These are phyloP conservation scores for Cornus controversa DNA, from an alignment of 148 eudicot species.

Conservation along the genomic window DNA sequence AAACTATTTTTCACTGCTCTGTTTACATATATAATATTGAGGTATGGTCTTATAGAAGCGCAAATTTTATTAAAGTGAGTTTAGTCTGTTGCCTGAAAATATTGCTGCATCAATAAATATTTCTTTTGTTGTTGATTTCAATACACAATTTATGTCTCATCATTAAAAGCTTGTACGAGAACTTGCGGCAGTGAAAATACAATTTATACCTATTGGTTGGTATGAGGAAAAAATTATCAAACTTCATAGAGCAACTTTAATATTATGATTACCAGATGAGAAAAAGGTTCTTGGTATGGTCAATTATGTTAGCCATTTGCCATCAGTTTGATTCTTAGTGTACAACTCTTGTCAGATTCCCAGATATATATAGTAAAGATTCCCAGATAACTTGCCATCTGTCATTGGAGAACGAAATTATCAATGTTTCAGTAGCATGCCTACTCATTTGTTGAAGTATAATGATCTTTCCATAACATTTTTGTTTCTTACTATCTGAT, in stretches of 20 bases:
- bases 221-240: not conserved
- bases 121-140: constrained; percentile 3
- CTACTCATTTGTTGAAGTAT: not conserved
- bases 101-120: not conserved
- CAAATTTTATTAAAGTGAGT: not conserved
- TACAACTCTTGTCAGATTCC: too few relatives aligned
- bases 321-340: not conserved
- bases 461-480: not conserved
- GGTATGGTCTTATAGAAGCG: constrained; percentile 40
- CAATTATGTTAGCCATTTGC: not conserved
- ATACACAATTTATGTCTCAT: not conserved
- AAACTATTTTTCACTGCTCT: constrained; percentile 87
- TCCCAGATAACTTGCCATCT: constrained; percentile 3
- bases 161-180: not conserved
- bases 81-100: not conserved
- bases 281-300: not conserved
- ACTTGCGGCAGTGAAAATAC: not conserved
- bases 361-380: not conserved
- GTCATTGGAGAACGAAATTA: not conserved
- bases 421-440: not conserved
- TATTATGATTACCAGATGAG: not conserved
- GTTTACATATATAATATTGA: constrained; percentile 74
- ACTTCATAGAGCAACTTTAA: not conserved
- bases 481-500: not conserved
- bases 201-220: not conserved